phyloP scores from a whole-genome alignment of 2,329 filamentous ascomycete species.

The Leptographium wingfieldii region DNA sequence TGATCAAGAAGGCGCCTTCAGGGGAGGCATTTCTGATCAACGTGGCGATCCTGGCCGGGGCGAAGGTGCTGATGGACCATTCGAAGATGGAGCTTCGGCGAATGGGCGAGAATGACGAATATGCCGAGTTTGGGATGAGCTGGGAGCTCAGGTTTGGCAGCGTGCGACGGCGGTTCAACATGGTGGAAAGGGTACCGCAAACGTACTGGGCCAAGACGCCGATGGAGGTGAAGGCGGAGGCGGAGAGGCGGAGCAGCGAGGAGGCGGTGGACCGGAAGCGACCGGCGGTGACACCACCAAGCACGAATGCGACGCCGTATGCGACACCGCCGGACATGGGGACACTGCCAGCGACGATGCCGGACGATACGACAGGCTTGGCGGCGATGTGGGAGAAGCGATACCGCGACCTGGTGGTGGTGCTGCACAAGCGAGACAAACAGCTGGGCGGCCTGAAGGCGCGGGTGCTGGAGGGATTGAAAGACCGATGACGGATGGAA shows the following conservation, averaged over 20 bases:
- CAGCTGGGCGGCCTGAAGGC: constrained; percentile 31
- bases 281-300: not conserved
- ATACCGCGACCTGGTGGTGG: constrained; percentile 45
- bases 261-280: too few relatives aligned
- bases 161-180: constrained; percentile 38
- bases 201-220: too few relatives aligned
- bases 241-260: too few relatives aligned
- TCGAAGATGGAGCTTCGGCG: constrained; percentile 28
- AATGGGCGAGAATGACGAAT: constrained; percentile 27
- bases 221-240: too few relatives aligned
- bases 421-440: constrained; percentile 45
- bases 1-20: constrained; percentile 32
- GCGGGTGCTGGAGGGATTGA: constrained; percentile 27
- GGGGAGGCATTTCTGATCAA: constrained; percentile 47
- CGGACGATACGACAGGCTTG: constrained; percentile 11
- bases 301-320: constrained; percentile 3
- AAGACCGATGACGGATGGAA: constrained; percentile 2
- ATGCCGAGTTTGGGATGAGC: constrained; percentile 34
- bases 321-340: not conserved
- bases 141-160: constrained; percentile 45
- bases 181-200: constrained; percentile 35
- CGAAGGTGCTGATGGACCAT: constrained; percentile 33
- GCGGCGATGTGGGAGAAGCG: constrained; percentile 36
- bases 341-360: not conserved
- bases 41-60: constrained; percentile 43